Conservation (phyloP, 2,329 filamentous ascomycete species). For the Fusarium staphyleae region DNA sequence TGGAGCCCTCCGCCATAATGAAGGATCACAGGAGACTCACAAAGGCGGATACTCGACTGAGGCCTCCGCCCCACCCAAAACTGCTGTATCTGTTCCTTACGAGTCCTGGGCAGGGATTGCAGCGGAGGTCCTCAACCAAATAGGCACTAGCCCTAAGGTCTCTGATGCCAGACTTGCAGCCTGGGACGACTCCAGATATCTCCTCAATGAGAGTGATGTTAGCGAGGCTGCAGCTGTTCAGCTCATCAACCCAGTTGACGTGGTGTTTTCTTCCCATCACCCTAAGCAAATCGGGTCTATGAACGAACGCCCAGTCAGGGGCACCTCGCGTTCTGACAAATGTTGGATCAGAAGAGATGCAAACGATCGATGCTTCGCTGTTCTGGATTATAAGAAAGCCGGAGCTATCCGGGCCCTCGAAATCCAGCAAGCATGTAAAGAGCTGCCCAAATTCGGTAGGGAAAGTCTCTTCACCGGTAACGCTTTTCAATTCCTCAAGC, state of each 20-base stretch:
- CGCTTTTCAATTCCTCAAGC: neutral
- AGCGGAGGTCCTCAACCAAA: no score
- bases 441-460: no score
- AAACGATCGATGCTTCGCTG: neutral
- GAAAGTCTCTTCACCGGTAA: neutral
- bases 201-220: neutral
- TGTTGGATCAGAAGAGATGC: neutral
- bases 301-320: neutral
- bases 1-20: no score
- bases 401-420: neutral
- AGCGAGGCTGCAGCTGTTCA: neutral
- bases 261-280: neutral
- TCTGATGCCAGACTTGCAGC: no score
- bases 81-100: no score
- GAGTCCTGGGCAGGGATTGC: no score
- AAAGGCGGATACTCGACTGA: no score
- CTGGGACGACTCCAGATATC: no score
- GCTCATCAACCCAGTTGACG: neutral
- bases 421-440: neutral
- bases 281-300: neutral
- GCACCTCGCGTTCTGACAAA: neutral
- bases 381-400: neutral
- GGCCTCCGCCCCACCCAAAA: no score
- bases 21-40: no score
- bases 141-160: no score